A percentile compares a stretch with the other conserved stretches of the same genome.
phyloP scores from a whole-genome alignment of 108 stramenopile species.

The Cyclotella atomus region DNA sequence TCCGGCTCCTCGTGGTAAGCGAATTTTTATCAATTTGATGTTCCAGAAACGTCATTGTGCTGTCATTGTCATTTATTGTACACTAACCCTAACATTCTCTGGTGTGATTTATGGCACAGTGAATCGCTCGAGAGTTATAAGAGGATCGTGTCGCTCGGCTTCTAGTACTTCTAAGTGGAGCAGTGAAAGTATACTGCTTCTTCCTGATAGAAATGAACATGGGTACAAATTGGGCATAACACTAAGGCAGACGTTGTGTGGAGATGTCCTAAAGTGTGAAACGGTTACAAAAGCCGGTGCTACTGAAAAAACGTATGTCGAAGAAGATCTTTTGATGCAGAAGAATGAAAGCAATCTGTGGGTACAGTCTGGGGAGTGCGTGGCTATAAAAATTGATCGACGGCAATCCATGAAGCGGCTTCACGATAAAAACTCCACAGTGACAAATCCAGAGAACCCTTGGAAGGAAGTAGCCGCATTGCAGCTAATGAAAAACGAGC shows the following conservation, averaged over 20 bases:
- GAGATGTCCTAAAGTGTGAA: constrained; percentile 26
- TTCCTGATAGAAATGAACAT: no score
- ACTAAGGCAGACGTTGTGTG: constrained; percentile 36
- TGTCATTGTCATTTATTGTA: background rate
- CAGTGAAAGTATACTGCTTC: constrained; percentile 22
- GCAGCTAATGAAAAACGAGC: constrained; percentile 64
- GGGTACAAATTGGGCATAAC: constrained; percentile 24
- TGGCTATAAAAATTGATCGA: constrained; percentile 86
- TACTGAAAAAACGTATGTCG: background rate
- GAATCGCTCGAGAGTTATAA: constrained; percentile 53
- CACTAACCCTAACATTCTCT: background rate
- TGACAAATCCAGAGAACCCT: constrained; percentile 86
- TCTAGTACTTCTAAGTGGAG: constrained; percentile 7
- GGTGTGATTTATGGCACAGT: constrained; percentile 66
- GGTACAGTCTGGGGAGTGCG: constrained; percentile 62
- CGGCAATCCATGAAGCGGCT: constrained; percentile 69
- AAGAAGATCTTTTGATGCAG: background rate
- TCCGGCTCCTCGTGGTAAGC: constrained; percentile 61
- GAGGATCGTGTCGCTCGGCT: constrained; percentile 60
- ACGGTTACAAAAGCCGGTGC: constrained; percentile 8
- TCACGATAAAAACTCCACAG: constrained; percentile 31
- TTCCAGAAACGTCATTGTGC: no score
- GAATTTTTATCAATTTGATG: background rate
- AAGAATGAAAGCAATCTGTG: constrained; percentile 40
- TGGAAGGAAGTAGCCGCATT: constrained; percentile 90